Evolutionary conservation across 441 rosid species (phyloP), one percentile per base, ranked within the genome.

Genomic region (Populus tomentosa): DNA sequence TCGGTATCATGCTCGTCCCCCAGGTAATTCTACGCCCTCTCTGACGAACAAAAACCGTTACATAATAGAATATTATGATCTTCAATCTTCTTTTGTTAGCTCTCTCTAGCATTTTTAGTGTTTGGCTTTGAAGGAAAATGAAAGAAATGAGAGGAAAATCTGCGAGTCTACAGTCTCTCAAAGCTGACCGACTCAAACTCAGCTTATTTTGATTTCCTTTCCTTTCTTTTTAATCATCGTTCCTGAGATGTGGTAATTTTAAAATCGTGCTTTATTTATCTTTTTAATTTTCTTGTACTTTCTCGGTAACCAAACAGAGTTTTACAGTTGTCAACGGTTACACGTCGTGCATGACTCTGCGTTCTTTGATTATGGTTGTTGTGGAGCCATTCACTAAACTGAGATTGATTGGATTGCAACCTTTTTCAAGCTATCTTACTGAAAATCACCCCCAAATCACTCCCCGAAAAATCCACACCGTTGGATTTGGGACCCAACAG

Each of bases 1-100:
- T 91, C 72, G 98, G 94, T 67, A 71, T 94, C 59, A 94, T 94
- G 98, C 97, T 94, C 30, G 97, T 94, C n/a, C 98, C 98, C 10
- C 98, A 94, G 97, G 98, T 93, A 65, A 84, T 80, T 82, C 26
- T 53, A 16, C 33, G 20, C 28, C 65, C 20, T n/a, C 46, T 2
- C 10, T 40, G 14, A 11, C 46, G 46, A 40, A 11, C 11, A 40
- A 38, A 40, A 40, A 3, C 46, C 46, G 4, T 61, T 21, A 4
- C 28, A 21, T 40, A 4, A 61, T 21, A 21, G 65, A 61, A 21
- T 10, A 40, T 40, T 11, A 40, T 40, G 46, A 40, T 61, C 62
- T 56, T 1, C 65, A 21, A 10, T 21, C 62, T n/a, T 56, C 62
- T 8, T 56, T 56, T 56, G 13, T 21, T 61, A 9, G 26, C 28